Base-by-base conservation (phyloP, 371 early-diverging fungal genomes). In the Actinomortierella ambigua region DNA sequence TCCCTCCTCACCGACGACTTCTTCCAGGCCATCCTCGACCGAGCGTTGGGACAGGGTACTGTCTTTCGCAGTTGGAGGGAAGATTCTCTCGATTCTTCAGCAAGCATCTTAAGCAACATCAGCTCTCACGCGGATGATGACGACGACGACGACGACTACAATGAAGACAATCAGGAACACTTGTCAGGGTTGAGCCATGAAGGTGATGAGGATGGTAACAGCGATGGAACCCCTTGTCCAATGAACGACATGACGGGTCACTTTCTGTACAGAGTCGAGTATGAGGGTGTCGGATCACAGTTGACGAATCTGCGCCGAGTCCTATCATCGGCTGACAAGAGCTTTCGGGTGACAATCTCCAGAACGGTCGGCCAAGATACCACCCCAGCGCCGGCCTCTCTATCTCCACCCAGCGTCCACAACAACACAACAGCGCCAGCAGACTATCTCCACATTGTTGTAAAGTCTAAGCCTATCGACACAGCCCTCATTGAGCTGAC, bases 381-480 rank as follows among this genome's bases (percentile, higher is more conserved):
- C 51, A 28, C 28, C 17, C 34, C 34, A 34, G 26, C n/a, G 28
- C n/a, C 17, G 24, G 27, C 9, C 53, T 57, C 34, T 34, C 50
- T 6, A 14, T 22, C 1, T 55, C 34, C 41, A n/a, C 51, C 22
- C 54, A 17, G 40, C 43, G 2, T 50, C 65, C n/a, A 24, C 48
- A 47, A 47, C 55, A 41, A 34, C 34, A 34, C 4, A 11, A 43
- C 49, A 28, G 11, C 47, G 34, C 2, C 39, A 17, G 14, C 15
- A 17, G 55, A 50, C 0, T 47, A 73, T 13, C 75, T 73, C 55
- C 60, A 59, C 43, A 61, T 67, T 8, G 75, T 73, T 18, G 53
- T 73, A 44, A 73, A 73, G 39, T 73, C 75, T 48, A 73, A 73
- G 43, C 75, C 75, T 13, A 73, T 73, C 48, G 75, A 73, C 15